Evolutionary conservation across 345 rosid species (phyloP).

Genomic region (Passiflora organensis): DNA sequence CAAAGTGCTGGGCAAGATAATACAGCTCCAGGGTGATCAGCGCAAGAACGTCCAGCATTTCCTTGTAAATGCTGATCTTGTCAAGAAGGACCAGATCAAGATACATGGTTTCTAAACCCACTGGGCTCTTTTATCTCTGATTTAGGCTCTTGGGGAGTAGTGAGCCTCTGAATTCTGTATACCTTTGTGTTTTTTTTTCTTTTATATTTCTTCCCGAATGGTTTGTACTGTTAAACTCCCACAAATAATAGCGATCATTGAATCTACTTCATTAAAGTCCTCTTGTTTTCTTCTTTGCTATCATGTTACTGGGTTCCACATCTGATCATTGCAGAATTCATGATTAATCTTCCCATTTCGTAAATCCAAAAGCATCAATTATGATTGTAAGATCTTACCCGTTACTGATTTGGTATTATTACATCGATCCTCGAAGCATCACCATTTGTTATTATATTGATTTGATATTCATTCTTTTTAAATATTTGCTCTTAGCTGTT

Average conservation of each 20-base stretch:
- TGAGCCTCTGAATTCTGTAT: too few relatives aligned
- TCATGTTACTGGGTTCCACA: constrained; percentile 18
- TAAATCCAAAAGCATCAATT: background rate
- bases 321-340: constrained; percentile 34
- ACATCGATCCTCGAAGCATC: too few relatives aligned
- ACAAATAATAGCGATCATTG: background rate
- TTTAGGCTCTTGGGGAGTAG: background rate
- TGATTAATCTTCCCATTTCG: constrained; percentile 41
- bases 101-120: constrained; percentile 20
- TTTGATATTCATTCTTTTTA: too few relatives aligned
- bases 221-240: background rate
- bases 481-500: too few relatives aligned
- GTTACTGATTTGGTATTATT: too few relatives aligned
- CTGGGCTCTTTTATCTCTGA: background rate
- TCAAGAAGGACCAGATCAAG: constrained; percentile 25
- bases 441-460: too few relatives aligned
- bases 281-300: too few relatives aligned
- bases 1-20: constrained; percentile 23
- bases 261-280: too few relatives aligned
- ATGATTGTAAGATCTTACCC: too few relatives aligned
- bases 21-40: constrained; percentile 31
- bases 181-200: too few relatives aligned
- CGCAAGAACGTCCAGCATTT: constrained; percentile 16
- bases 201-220: background rate
- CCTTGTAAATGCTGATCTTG: constrained; percentile 14